Evolutionary conservation across 1,284 basidiomycete genomes (phyloP), one percentile per base, ranked within the genome.

Genomic region (Sanghuangporus sanghuang): DNA sequence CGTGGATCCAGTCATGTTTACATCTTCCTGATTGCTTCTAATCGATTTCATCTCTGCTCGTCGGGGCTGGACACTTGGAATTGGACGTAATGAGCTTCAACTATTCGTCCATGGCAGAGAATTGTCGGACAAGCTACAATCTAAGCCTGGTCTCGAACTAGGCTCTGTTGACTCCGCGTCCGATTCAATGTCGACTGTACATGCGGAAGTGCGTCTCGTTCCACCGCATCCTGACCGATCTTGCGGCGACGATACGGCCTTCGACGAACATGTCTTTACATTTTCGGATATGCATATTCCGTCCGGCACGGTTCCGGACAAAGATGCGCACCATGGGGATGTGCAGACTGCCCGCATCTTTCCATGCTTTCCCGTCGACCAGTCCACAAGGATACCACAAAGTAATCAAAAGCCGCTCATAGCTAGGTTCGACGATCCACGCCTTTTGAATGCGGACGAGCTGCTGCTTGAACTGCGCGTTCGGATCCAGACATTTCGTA

Each of bases 401-500:
- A 21, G 36, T 16, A 6, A 38, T n/a, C 6, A 14, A 35, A 38
- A 38, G 1, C 14, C 53, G 32, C 14, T 12, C 4, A 32, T 38
- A 35, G 6, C 16, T 14, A 35, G 39, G 11, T 61, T 61, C 39
- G 40, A 61, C 27, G 59, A 61, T 18, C 14, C 32, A 8, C 49
- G 39, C 35, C 35, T 61, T 16, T 50, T 61, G 18, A 49, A 61
- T 16, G 59, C n/a, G 6, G 59, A 35, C 7, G 59, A 53, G 59
- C 21, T 61, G n/a, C 49, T 61, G 7, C 59, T 61, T 46, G 59
- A 61, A 21, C 49, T 61, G 38, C 32, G 59, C 21, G 59, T 61
- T 6, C 38, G 40, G 18, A 57, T 57, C 23, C 38, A 14, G 38
- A 42, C 39, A 16, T 42, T 39, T 14, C 55, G 1, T 18, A 16